These are phyloP conservation scores for Citrus unshiu DNA, from an alignment of 345 rosid genomes.

Conservation along the genomic window DNA sequence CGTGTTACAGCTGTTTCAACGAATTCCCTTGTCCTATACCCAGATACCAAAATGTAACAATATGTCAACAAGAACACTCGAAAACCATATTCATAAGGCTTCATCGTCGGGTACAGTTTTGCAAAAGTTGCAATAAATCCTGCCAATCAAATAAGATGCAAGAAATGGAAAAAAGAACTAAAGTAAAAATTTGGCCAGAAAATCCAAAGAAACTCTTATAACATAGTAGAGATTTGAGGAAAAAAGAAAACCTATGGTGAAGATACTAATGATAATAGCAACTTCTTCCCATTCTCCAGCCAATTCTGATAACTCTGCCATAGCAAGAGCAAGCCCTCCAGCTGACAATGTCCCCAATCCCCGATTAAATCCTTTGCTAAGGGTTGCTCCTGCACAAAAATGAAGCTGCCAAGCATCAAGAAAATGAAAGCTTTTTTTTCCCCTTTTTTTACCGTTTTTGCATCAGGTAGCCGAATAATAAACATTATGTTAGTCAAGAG, in stretches of 20 bases:
- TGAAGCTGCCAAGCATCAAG: background rate
- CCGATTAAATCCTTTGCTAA: conserved; percentile 89
- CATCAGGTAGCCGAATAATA: background rate
- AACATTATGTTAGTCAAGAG: background rate
- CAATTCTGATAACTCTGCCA: conserved; percentile 68
- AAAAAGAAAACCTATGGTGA: conserved; percentile 43
- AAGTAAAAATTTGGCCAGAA: conserved; percentile 7
- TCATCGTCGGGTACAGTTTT: conserved; percentile 76
- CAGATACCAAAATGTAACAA: conserved; percentile 76
- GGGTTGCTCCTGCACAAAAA: conserved; percentile 69
- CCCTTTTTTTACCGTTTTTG: background rate
- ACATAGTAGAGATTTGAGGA: background rate
- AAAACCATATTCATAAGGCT: conserved; percentile 90
- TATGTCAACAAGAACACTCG: conserved; percentile 89
- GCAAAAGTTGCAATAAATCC: conserved; percentile 70
- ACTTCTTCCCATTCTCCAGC: conserved; percentile 75
- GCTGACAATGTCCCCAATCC: conserved; percentile 93
- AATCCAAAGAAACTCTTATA: background rate
- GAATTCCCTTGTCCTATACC: conserved; percentile 74
- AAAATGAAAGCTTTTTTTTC: background rate
- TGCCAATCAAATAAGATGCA: conserved; percentile 31
- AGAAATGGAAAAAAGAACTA: conserved; percentile 9
- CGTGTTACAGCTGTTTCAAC: conserved; percentile 68
- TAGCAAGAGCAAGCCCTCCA: conserved; percentile 83
- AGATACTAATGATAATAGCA: conserved; percentile 67